A percentile compares a stretch with the other conserved stretches of the same genome.
Evolutionary conservation across 805 yeast species (phyloP).

Genomic region (Pichia heedii): DNA sequence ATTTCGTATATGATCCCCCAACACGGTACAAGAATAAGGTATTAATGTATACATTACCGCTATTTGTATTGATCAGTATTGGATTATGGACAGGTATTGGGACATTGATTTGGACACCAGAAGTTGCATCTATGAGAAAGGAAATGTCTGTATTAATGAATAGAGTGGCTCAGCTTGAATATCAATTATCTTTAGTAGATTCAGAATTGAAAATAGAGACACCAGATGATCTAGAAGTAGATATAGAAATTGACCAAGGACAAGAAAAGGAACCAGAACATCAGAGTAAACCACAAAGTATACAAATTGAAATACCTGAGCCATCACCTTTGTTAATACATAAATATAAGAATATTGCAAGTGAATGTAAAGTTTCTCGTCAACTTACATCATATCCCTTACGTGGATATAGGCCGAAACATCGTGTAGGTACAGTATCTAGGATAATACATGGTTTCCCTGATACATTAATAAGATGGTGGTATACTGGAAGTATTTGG

Average conservation of each 20-base stretch:
- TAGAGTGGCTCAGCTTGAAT: not conserved
- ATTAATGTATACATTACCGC: not conserved
- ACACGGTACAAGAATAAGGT: not conserved
- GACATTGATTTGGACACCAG: no score
- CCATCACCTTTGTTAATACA: not conserved
- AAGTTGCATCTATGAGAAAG: no score
- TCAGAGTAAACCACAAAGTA: no score
- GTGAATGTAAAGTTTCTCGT: not conserved
- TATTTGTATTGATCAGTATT: not conserved
- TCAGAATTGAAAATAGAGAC: no score
- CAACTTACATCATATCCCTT: not conserved
- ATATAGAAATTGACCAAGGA: no score
- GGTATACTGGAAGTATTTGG: not conserved
- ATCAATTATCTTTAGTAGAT: not conserved
- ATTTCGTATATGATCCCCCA: not conserved
- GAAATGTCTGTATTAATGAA: no score
- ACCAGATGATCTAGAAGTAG: no score
- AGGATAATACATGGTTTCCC: not conserved
- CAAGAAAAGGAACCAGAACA: no score
- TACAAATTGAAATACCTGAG: no score
- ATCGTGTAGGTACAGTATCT: not conserved
- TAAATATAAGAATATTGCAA: not conserved
- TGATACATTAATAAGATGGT: not conserved
- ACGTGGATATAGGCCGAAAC: not conserved
- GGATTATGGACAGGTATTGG: not conserved